Evolutionary conservation across 73 alveolate species (phyloP).

Genomic region (Diophrys sp.): DNA sequence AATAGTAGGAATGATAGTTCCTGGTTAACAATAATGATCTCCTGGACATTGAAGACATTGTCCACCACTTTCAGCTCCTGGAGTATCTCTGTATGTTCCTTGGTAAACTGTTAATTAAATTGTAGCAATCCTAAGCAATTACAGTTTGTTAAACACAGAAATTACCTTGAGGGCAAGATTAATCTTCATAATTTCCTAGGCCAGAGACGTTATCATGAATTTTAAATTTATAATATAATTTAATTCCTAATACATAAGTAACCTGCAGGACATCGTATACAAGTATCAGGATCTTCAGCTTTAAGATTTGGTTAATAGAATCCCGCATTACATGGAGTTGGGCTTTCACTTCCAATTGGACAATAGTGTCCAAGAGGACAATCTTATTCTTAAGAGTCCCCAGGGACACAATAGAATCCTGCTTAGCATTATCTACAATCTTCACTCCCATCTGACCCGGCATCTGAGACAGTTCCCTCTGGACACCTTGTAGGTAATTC

Average conservation of each 20-base stretch:
- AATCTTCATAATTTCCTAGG: conserved; percentile 19
- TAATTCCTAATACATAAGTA: no score
- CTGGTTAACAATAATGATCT: conserved; percentile 51
- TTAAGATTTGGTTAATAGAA: conserved; percentile 9
- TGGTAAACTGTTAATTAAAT: no score
- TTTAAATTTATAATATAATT: no score
- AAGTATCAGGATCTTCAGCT: not conserved
- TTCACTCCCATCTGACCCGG: conserved; percentile 8
- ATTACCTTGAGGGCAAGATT: conserved; percentile 63
- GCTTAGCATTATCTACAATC: conserved; percentile 43
- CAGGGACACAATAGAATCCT: conserved; percentile 62
- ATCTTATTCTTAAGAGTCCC: conserved; percentile 33
- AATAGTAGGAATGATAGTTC: conserved; percentile 23
- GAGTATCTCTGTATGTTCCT: conserved; percentile 18
- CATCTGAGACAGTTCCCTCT: conserved; percentile 9
- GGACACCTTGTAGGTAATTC: conserved; percentile 44
- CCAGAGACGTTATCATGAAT: conserved; percentile 54
- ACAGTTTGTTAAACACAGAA: no score
- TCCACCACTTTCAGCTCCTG: not conserved
- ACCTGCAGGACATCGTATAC: conserved; percentile 61
- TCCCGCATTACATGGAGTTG: conserved; percentile 48
- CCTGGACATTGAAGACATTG: conserved; percentile 48
- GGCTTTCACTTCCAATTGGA: conserved; percentile 26
- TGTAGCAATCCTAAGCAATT: no score
- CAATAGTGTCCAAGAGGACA: conserved; percentile 72